A percentile compares a stretch with the other conserved stretches of the same genome.
phyloP scores from a whole-genome alignment of 257 asterid species.

The Solanum bulbocastanum region DNA sequence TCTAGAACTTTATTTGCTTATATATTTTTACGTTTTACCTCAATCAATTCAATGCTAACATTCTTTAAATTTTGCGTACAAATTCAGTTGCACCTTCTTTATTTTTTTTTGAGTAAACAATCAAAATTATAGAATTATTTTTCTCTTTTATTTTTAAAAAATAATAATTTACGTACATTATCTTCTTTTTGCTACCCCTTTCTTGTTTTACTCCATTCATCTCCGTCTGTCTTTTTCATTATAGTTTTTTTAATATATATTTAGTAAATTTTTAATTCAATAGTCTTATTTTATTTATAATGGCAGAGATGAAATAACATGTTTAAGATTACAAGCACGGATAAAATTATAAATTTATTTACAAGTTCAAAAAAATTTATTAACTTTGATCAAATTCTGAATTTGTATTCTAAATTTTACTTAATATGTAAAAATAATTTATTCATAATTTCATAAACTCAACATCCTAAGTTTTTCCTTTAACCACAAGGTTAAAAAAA shows the following conservation, averaged over 20 bases:
- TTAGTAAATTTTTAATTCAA: not conserved
- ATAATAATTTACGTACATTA: not conserved
- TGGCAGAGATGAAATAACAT: not conserved
- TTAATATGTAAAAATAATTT: not conserved
- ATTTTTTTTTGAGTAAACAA: not conserved
- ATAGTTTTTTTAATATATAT: too few relatives aligned
- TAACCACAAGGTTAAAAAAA: not conserved
- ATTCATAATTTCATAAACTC: not conserved
- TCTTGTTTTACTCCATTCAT: not conserved
- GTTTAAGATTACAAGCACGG: rapidly evolving
- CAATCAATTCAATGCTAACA: not conserved
- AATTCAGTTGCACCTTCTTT: not conserved
- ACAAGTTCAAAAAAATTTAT: not conserved
- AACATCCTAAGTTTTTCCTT: not conserved
- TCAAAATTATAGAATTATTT: not conserved
- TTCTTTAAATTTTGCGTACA: not conserved
- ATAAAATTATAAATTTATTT: not conserved
- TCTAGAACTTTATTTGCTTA: too few relatives aligned
- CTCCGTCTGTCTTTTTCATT: too few relatives aligned
- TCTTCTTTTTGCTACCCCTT: not conserved
- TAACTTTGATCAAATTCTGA: not conserved
- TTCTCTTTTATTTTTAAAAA: not conserved
- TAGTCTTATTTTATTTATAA: not conserved
- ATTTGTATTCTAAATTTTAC: not conserved
- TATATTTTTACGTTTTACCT: not conserved